Evolutionary conservation across 257 asterid species (phyloP), one percentile per base, ranked within the genome.

Genomic region (Primulina tabacum): DNA sequence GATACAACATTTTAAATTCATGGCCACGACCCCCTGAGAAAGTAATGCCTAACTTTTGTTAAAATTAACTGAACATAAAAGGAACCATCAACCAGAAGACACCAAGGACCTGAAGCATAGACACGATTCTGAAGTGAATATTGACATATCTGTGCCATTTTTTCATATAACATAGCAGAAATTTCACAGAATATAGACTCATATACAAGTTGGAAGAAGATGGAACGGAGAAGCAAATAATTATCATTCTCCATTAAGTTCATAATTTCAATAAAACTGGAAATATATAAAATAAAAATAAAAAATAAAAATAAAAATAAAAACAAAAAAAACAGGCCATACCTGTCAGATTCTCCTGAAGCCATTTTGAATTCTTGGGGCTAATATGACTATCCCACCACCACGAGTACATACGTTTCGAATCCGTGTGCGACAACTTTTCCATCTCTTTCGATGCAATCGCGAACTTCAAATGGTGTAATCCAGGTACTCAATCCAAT

Each of bases 311-410:
- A 21, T 0, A 21, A 24, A 24, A 24, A 24, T 0, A 24, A 24
- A 24, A 24, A 24, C 0, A 24, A 24, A 24, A 24, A 24, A 24
- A 24, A 1, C 53, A 68, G 71, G 61, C 8, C 38, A 65, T 83
- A 90, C 97, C 99, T 82, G 96, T 90, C 79, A 84, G 89, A 75
- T 84, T 84, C 64, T 84, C 87, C 82, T 82, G 83, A 68, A 84
- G 87, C 89, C 89, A 84, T 75, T 80, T 84, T 12, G 89, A 84
- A 65, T 84, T 84, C 65, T 82, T 84, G 77, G 85, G 85, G 77
- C 89, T 84, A 71, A 82, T 80, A 38, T 84, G 89, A 66, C 89
- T 84, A 62, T 84, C 85, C 89, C 87, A 84, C 89, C 89, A 84
- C 89, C 89, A 84, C 26, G 89, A 84, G 60, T 84, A 84, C 87